Base-by-base conservation (phyloP, 2,329 filamentous ascomycete genomes). In the Colletotrichum magnum region DNA sequence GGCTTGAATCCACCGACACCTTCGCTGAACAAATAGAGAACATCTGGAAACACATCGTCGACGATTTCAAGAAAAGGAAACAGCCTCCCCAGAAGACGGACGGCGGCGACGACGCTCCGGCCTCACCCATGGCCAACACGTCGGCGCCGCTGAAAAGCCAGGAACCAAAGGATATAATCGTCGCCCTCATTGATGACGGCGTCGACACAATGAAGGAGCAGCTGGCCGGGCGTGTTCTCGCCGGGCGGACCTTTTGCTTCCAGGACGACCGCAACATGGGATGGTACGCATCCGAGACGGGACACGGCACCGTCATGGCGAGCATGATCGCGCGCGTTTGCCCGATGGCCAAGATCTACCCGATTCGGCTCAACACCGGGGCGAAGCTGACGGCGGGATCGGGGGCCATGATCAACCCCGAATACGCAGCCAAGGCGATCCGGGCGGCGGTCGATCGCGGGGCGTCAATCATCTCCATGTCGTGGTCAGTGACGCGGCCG, bases 111-210 rank as follows among this genome's bases (percentile, higher is more conserved):
- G 2, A 18, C 16, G 10, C 36, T 3, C 15, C 41, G 54, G 4
- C 18, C 41, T 13, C 56, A 13, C 9, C 57, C 28, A 1, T 12
- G 26, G 28, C 57, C 10, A 51, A 59, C 57, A 50, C 57, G 13
- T 59, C 57, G 12, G 57, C 57, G 7, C 16, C 4, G 32, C 12
- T 32, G 7, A 32, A 32, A 32, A 32, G 28, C n/a, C 57, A 18
- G 13, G 45, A 5, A 43, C 43, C 57, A 16, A 47, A 56, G 15
- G 54, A 72, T 4, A 73, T 79, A 64, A 76, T 73, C 18, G 72
- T 82, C 7, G 81, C 79, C 2, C 72, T 83, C 3, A 81, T 82
- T 43, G 80, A 83, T 59, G 80, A 83, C 43, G 80, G 80, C 4
- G 75, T 82, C 0, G 77, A 81, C 53, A 71, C 75, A 2, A 72